Evolutionary conservation across 257 asterid genomes (phyloP), one percentile per base, ranked within the genome.

Genomic region (Pogostemon cablin): DNA sequence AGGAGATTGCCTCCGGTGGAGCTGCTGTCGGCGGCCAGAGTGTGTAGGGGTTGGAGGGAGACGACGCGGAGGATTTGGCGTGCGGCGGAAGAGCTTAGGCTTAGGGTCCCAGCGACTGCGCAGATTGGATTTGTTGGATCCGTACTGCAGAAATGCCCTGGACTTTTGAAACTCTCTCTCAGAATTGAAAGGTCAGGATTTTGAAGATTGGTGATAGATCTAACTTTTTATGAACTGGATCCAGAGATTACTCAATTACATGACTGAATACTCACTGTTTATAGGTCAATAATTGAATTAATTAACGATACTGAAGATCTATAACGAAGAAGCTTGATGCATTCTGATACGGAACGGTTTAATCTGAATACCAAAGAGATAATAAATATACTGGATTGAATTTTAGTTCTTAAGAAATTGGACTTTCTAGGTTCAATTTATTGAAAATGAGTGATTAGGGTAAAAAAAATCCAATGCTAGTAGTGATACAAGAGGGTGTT

Each of bases 11-110:
- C 96, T 65, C 99, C 99, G 3, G 59, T 81, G 5, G 83, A 85
- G 55, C 49, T 95, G 83, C 70, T 89, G 67, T 79, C 87, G 62
- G 91, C 92, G 75, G 95, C 93, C 63, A 78, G 81, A 71, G 99
- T 95, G 70, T 89, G 99, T 60, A 84, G 75, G 71, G 92, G 96
- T 11, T 95, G 97, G 98, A 85, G 97, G 76, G 93, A 89, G 57
- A 76, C 88, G 59, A 71, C 90, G 34, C 88, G 74, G 80, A 74
- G 74, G 87, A 67, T 95, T 15, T 91, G 99, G 99, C 77, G 80
- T 55, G 95, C 91, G 74, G 89, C 93, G 73, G 97, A 89, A 85
- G 97, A 95, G 87, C 88, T 95, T 3, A 72, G 92, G 39, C 89
- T 95, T 44, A 79, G 89, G 79, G 96, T 95, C 71, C 95, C 99